These are phyloP conservation scores for Huntiella moniliformis DNA, from an alignment of 2,329 filamentous ascomycete species.

Conservation along the genomic window DNA sequence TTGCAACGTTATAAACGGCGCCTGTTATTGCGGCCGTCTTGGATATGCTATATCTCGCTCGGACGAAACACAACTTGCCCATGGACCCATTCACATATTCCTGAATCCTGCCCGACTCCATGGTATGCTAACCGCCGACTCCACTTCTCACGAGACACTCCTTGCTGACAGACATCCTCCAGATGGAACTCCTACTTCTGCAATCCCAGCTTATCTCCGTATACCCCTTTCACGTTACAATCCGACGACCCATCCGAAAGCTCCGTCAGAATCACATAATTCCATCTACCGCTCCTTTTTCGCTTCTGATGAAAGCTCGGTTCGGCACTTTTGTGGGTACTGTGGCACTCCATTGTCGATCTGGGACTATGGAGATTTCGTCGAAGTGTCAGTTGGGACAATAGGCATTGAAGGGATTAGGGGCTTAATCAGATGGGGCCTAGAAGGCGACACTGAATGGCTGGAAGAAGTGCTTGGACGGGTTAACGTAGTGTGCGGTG, in stretches of 20 bases:
- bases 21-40: conserved; percentile 74
- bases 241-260: conserved; percentile 55
- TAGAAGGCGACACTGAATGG: no score
- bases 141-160: not conserved
- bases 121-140: conserved; percentile 21
- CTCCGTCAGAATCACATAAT: conserved; percentile 54
- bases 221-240: conserved; percentile 69
- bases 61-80: conserved; percentile 30
- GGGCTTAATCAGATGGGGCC: no score
- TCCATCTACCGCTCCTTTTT: conserved; percentile 51
- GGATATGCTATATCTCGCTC: conserved; percentile 52
- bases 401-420: conserved; percentile 23
- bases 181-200: conserved; percentile 50
- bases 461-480: no score
- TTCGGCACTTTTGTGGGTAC: conserved; percentile 76
- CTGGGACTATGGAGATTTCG: conserved; percentile 51
- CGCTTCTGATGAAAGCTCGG: conserved; percentile 36
- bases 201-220: conserved; percentile 63
- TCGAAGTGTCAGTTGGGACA: conserved; percentile 66
- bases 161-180: conserved; percentile 3
- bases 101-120: conserved; percentile 54
- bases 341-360: conserved; percentile 73
- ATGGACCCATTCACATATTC: conserved; percentile 44
- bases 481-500: no score
- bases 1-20: conserved; percentile 27